A percentile compares a stretch with the other conserved stretches of the same genome.
Conservation (phyloP, 495 filamentous ascomycete species). For the Aspergillus affinis region DNA sequence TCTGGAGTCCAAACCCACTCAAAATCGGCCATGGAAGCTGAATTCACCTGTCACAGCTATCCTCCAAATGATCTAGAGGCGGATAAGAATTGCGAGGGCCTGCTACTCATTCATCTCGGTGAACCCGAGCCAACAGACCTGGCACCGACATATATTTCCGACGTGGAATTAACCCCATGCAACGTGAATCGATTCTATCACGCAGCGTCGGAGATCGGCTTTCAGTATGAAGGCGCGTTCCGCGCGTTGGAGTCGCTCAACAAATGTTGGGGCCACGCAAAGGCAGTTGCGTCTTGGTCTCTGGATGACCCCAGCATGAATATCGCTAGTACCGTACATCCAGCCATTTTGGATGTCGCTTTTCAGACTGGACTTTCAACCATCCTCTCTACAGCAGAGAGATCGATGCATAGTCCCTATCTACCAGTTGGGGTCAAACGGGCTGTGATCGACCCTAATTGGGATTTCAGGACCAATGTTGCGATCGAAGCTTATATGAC, state of each 20-base stretch:
- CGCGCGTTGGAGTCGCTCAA: conserved; percentile 4
- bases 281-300: neutral
- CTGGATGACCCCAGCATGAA: neutral
- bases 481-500: neutral
- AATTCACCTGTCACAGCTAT: neutral
- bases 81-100: neutral
- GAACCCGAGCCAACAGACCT: neutral
- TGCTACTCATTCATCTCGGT: neutral
- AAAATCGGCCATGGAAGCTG: neutral
- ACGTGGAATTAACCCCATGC: neutral
- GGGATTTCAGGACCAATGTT: neutral
- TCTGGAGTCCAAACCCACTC: neutral
- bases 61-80: neutral
- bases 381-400: neutral
- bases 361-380: neutral
- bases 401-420: neutral
- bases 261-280: neutral
- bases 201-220: neutral
- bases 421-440: neutral
- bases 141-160: neutral
- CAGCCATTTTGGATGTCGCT: neutral
- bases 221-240: neutral
- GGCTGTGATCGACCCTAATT: neutral
- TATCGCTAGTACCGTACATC: neutral
- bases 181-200: neutral